phyloP scores from a whole-genome alignment of 129 eudicot genomes.

The Centrapalus pauciflorus region DNA sequence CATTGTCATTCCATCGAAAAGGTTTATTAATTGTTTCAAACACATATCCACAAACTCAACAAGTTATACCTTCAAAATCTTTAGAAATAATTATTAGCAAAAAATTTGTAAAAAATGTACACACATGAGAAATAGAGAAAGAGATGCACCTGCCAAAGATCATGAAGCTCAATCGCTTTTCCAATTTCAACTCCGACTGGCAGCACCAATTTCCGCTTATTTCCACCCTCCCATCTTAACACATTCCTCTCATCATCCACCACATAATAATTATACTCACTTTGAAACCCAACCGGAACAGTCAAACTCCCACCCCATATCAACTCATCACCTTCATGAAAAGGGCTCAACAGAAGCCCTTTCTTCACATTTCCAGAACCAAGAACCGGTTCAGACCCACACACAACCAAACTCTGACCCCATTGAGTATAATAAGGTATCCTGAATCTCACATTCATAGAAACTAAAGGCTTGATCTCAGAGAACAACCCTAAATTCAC shows the following conservation, averaged over 20 bases:
- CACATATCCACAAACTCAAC: not conserved
- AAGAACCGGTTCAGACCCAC: conserved; percentile 80
- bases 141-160: conserved; percentile 81
- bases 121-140: not conserved
- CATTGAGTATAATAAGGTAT: conserved; percentile 91
- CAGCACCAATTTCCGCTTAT: conserved; percentile 61
- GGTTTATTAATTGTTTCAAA: not conserved
- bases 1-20: not conserved
- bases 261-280: conserved; percentile 84
- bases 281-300: conserved; percentile 53
- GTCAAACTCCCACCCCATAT: conserved; percentile 78
- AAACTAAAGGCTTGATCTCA: conserved; percentile 47
- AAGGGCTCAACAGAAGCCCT: conserved; percentile 71
- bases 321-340: conserved; percentile 77
- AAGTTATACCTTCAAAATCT: not conserved
- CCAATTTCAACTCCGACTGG: conserved; percentile 65
- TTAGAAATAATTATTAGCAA: not conserved
- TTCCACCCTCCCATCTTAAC: conserved; percentile 75
- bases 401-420: conserved; percentile 86
- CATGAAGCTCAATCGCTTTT: conserved; percentile 69
- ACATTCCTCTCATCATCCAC: conserved; percentile 69
- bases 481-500: conserved; percentile 63
- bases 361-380: conserved; percentile 92
- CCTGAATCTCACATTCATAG: conserved; percentile 63
- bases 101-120: not conserved